These are phyloP conservation scores for Parastagonospora nodorum DNA, from an alignment of 2,329 filamentous ascomycete genomes.

Conservation along the genomic window DNA sequence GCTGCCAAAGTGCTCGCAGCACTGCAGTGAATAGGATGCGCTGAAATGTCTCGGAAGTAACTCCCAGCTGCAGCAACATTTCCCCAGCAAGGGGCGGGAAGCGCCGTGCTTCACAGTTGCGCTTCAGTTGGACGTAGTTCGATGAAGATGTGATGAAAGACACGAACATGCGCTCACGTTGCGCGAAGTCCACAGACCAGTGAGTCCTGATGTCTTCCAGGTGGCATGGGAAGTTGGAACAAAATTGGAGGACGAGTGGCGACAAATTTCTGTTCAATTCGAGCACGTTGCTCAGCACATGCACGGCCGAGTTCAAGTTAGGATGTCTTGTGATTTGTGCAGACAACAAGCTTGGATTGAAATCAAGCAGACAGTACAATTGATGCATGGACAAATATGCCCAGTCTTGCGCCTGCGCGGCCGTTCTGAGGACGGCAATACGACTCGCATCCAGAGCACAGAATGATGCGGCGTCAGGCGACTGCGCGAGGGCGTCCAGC, in stretches of 20 bases:
- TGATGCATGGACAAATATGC: slow-evolving; percentile 39
- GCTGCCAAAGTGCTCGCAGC: slow-evolving; percentile 50
- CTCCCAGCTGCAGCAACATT: slow-evolving; percentile 53
- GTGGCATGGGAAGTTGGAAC: slow-evolving; percentile 54
- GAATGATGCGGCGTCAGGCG: not conserved
- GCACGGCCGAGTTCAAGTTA: slow-evolving; percentile 34
- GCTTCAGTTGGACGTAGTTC: slow-evolving; percentile 12
- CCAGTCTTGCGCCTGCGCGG: slow-evolving; percentile 30
- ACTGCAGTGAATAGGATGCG: slow-evolving; percentile 59
- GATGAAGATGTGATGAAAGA: slow-evolving; percentile 51
- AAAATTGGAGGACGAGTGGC: slow-evolving; percentile 50
- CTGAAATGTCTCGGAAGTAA: slow-evolving; percentile 60
- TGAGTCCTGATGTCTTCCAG: slow-evolving; percentile 30
- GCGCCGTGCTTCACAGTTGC: slow-evolving; percentile 22
- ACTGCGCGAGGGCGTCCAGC: slow-evolving; percentile 10
- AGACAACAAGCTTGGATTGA: slow-evolving; percentile 45
- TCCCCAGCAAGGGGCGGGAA: slow-evolving; percentile 65
- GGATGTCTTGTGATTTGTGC: slow-evolving; percentile 44
- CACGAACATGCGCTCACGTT: slow-evolving; percentile 39
- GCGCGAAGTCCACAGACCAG: slow-evolving; percentile 31
- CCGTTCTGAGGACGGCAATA: slow-evolving; percentile 43
- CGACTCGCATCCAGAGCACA: slow-evolving; percentile 14
- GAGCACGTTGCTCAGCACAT: slow-evolving; percentile 52
- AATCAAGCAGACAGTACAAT: slow-evolving; percentile 31
- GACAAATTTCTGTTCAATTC: slow-evolving; percentile 53